Evolutionary conservation across 208 protist species (phyloP).

Genomic region (Acanthamoeba royreba): DNA sequence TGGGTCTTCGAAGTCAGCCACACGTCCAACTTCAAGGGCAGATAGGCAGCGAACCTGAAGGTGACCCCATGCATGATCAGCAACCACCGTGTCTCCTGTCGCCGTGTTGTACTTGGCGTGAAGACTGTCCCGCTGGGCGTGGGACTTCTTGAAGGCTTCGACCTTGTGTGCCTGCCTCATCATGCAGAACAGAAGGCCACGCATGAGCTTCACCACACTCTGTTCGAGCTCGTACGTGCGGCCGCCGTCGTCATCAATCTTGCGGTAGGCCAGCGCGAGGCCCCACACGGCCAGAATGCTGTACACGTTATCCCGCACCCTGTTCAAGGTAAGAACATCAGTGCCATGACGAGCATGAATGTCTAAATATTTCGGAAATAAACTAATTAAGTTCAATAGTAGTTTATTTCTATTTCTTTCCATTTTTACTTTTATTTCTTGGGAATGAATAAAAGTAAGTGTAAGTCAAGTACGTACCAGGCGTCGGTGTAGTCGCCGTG

Average conservation of each 20-base stretch:
- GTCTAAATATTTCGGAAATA: too few species aligned
- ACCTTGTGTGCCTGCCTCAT: conserved; percentile 62
- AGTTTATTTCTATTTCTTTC: too few species aligned
- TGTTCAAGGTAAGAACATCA: too few species aligned
- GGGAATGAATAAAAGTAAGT: neutral
- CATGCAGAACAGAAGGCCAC: conserved; percentile 60
- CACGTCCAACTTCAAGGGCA: too few species aligned
- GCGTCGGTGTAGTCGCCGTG: neutral
- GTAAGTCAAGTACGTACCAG: neutral
- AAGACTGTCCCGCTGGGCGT: conserved; percentile 1
- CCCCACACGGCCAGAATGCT: conserved; percentile 55
- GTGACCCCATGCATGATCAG: conserved; percentile 58
- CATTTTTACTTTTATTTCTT: too few species aligned
- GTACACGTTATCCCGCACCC: conserved; percentile 57
- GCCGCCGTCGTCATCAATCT: conserved; percentile 53
- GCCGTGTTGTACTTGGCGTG: conserved; percentile 57
- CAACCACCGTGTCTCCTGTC: conserved; percentile 24
- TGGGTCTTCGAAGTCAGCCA: too few species aligned
- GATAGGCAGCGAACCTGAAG: too few species aligned
- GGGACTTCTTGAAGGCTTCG: conserved; percentile 59
- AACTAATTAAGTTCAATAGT: too few species aligned
- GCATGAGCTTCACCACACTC: conserved; percentile 62
- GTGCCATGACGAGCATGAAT: too few species aligned
- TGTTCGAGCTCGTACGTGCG: conserved; percentile 60
- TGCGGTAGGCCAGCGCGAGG: conserved; percentile 52